Conservation (phyloP, 2,329 filamentous ascomycete species). For the Colletotrichum endophyticum region DNA sequence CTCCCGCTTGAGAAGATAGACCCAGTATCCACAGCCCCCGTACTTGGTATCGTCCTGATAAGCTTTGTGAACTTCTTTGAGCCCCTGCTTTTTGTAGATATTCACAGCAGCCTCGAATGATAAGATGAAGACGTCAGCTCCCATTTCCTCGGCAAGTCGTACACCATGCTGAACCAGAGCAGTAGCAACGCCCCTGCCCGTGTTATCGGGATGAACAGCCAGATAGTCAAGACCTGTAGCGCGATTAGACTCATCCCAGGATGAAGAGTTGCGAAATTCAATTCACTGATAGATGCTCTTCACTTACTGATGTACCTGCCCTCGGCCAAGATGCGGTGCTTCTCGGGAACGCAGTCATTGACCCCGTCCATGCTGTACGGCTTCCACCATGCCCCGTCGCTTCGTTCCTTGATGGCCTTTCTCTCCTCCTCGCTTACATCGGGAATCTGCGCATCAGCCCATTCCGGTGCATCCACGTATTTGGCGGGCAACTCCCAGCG, state of each 20-base stretch:
- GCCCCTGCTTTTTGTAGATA: conserved; percentile 28
- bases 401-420: neutral
- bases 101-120: conserved; percentile 24
- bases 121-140: conserved; percentile 27
- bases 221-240: conserved; percentile 28
- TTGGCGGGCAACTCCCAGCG: conserved; percentile 24
- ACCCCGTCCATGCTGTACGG: neutral
- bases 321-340: neutral
- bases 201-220: conserved; percentile 31
- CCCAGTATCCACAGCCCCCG: neutral
- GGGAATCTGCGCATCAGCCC: conserved; percentile 17
- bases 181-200: conserved; percentile 29
- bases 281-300: neutral
- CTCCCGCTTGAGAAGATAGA: neutral
- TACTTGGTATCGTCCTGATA: conserved; percentile 28
- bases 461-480: neutral
- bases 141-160: conserved; percentile 25
- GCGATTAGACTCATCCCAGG: neutral
- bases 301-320: conserved; percentile 21
- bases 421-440: conserved; percentile 18
- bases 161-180: conserved; percentile 29
- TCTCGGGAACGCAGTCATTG: conserved; percentile 7
- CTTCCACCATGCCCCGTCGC: conserved; percentile 15
- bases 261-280: neutral
- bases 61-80: conserved; percentile 24